A percentile compares a stretch with the other conserved stretches of the same genome.
Conservation (phyloP, 1,284 basidiomycete genomes). For the Trametes versicolor region DNA sequence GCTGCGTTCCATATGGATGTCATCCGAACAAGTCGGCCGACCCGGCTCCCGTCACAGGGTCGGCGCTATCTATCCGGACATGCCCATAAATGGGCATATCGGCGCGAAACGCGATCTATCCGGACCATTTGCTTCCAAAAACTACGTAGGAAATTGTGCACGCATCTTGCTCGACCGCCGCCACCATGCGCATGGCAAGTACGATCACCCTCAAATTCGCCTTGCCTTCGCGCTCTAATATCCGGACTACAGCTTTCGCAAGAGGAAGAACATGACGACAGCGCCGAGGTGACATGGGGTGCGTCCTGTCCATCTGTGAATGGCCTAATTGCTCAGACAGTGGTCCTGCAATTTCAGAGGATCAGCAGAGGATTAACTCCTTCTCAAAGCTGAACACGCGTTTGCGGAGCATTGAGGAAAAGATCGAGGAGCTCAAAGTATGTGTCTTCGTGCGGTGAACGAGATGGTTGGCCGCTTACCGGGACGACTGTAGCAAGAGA, state of each 20-base stretch:
- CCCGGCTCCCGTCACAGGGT: constrained; percentile 8
- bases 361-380: constrained; percentile 92
- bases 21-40: not conserved
- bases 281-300: constrained; percentile 95
- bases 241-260: constrained; percentile 62
- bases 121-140: not conserved
- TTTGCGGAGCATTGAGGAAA: constrained; percentile 76
- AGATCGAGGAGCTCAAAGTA: constrained; percentile 79
- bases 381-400: constrained; percentile 94
- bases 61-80: not conserved
- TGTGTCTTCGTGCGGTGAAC: not conserved
- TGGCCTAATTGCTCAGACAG: not conserved
- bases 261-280: constrained; percentile 84
- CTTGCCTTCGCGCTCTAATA: constrained; percentile 2
- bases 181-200: constrained; percentile 65
- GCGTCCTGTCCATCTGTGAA: constrained; percentile 38
- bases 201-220: constrained; percentile 8
- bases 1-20: not conserved
- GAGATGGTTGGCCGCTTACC: no score
- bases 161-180: constrained; percentile 20
- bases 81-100: constrained; percentile 1
- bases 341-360: constrained; percentile 62
- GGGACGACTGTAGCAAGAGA: constrained; percentile 74
- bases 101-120: not conserved
- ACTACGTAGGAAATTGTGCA: not conserved